These are phyloP conservation scores for Sarocladium kiliense DNA, from an alignment of 2,329 filamentous ascomycete genomes.

Conservation along the genomic window DNA sequence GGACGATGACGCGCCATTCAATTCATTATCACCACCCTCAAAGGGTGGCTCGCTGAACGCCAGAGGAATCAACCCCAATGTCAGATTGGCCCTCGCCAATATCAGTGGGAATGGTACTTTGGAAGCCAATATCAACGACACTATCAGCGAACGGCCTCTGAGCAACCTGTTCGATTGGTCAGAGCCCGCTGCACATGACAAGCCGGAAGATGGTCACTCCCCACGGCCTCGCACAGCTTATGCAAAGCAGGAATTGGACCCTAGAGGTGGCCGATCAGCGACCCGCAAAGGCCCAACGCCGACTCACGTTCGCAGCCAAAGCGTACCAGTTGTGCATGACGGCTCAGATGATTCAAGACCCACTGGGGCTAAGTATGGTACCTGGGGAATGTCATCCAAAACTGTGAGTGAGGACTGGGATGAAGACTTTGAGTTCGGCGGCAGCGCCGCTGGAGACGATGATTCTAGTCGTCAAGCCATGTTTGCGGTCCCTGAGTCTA, in stretches of 20 bases:
- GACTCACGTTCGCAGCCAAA: slow-evolving; percentile 73
- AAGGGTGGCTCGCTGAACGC: slow-evolving; percentile 47
- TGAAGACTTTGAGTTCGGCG: slow-evolving; percentile 77
- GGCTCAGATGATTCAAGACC: slow-evolving; percentile 48
- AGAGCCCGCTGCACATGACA: slow-evolving; percentile 59
- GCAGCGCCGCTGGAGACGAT: slow-evolving; percentile 32
- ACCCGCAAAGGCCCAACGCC: slow-evolving; percentile 64
- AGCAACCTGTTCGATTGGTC: slow-evolving; percentile 78
- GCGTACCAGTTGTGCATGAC: slow-evolving; percentile 69
- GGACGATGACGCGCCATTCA: slow-evolving; percentile 47
- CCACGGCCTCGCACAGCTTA: slow-evolving; percentile 69
- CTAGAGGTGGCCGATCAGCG: slow-evolving; percentile 62
- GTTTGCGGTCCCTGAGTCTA: slow-evolving; percentile 61
- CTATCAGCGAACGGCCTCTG: slow-evolving; percentile 43
- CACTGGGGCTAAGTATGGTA: slow-evolving; percentile 67
- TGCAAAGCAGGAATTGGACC: slow-evolving; percentile 67
- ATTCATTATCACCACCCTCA: slow-evolving; percentile 53
- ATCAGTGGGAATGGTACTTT: slow-evolving; percentile 43
- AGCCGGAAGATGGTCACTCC: slow-evolving; percentile 53
- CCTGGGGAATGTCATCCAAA: slow-evolving; percentile 76
- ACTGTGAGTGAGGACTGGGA: slow-evolving; percentile 84
- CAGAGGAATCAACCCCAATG: slow-evolving; percentile 45
- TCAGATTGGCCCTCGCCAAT: slow-evolving; percentile 48
- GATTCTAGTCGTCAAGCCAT: slow-evolving; percentile 27
- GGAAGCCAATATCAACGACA: slow-evolving; percentile 20